Evolutionary conservation across 2,329 filamentous ascomycete species (phyloP).

Genomic region (Trichophaea hybrida): DNA sequence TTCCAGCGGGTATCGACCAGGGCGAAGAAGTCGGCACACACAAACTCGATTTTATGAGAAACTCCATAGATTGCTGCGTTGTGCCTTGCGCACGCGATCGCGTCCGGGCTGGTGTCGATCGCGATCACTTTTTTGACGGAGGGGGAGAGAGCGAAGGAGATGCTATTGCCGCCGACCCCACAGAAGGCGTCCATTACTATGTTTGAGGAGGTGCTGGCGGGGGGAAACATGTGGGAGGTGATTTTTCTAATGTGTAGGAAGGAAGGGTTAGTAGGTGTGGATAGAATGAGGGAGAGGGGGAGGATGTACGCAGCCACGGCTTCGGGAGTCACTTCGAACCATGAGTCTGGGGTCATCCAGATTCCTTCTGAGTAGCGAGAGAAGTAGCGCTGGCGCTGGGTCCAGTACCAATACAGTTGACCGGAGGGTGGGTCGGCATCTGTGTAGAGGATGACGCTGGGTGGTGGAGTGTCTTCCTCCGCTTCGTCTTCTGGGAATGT

Average conservation of each 20-base stretch:
- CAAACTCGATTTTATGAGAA: constrained; percentile 63
- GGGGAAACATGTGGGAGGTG: constrained; percentile 54
- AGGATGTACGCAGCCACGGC: constrained; percentile 60
- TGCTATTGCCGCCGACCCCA: constrained; percentile 83
- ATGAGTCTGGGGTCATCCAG: constrained; percentile 81
- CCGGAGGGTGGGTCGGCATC: neutral
- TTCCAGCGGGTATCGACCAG: constrained; percentile 39
- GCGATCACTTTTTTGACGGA: constrained; percentile 75
- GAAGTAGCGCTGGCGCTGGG: constrained; percentile 78
- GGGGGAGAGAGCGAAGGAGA: constrained; percentile 73
- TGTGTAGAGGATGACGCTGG: neutral
- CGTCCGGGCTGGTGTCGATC: constrained; percentile 68
- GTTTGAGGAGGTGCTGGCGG: constrained; percentile 31
- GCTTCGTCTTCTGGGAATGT: neutral
- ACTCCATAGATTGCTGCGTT: constrained; percentile 82
- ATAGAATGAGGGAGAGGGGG: constrained; percentile 2
- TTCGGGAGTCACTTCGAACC: constrained; percentile 95
- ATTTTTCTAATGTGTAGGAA: constrained; percentile 40
- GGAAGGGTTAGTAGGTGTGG: neutral
- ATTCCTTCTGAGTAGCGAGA: constrained; percentile 75
- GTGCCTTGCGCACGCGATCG: constrained; percentile 77
- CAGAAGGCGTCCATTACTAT: constrained; percentile 79
- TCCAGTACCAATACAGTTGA: constrained; percentile 48
- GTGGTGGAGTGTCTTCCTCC: neutral
- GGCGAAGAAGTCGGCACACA: constrained; percentile 75